A percentile compares a stretch with the other conserved stretches of the same genome.
Conservation (phyloP, 2,329 filamentous ascomycete genomes). For the Epichloe gansuensis region DNA sequence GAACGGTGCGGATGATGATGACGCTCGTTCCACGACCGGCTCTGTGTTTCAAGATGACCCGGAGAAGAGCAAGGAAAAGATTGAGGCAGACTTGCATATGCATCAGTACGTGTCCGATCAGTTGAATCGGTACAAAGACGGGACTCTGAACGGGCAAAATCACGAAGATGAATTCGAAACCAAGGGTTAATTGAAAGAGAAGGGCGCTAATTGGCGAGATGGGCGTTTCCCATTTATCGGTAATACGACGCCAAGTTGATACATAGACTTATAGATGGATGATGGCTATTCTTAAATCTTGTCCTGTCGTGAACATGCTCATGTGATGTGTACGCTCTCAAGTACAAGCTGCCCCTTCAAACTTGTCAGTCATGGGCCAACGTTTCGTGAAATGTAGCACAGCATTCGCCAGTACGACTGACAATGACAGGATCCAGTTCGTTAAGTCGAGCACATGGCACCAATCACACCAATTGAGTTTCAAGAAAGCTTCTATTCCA, state of each 20-base stretch:
- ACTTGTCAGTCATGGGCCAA: too few species aligned
- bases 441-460: too few species aligned
- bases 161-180: constrained; percentile 37
- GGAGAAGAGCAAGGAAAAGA: constrained; percentile 34
- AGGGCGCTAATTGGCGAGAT: background rate
- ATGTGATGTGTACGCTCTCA: too few species aligned
- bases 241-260: background rate
- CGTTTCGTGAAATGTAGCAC: too few species aligned
- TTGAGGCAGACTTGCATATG: constrained; percentile 56
- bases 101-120: constrained; percentile 74
- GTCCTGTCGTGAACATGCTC: too few species aligned
- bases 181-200: constrained; percentile 14
- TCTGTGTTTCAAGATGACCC: constrained; percentile 23
- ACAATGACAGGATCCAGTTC: too few species aligned
- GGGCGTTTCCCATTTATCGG: background rate
- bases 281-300: background rate
- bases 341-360: too few species aligned
- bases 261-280: background rate
- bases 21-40: constrained; percentile 20
- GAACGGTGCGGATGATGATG: constrained; percentile 35
- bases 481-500: background rate
- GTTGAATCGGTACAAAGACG: constrained; percentile 52
- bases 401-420: too few species aligned
- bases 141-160: constrained; percentile 13
- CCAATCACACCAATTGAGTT: background rate